Evolutionary conservation across 495 filamentous ascomycete genomes (phyloP).

Genomic region (Hypoxylon fuscum): DNA sequence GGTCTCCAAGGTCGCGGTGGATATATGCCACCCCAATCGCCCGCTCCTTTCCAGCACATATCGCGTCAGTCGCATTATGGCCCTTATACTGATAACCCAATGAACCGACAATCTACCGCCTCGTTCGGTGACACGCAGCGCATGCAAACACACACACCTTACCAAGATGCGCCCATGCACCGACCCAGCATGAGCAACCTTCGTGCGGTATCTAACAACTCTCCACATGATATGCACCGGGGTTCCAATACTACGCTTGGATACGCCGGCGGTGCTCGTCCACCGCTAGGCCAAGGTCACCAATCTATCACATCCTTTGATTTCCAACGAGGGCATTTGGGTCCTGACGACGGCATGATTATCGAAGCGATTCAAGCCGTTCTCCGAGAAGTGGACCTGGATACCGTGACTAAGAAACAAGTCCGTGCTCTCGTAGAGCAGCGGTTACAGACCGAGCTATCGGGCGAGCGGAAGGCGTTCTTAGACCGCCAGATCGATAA

Average conservation of each 20-base stretch:
- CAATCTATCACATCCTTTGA: conserved; percentile 78
- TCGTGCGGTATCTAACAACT: conserved; percentile 46
- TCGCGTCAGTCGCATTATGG: conserved; percentile 51
- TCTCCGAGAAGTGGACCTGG: conserved; percentile 89
- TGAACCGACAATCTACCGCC: conserved; percentile 60
- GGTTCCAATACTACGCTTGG: conserved; percentile 53
- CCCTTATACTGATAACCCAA: conserved; percentile 51
- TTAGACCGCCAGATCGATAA: conserved; percentile 91
- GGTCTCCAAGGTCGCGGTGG: conserved; percentile 76
- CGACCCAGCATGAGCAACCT: conserved; percentile 48
- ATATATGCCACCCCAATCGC: conserved; percentile 84
- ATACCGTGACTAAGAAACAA: conserved; percentile 98
- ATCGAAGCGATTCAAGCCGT: conserved; percentile 83
- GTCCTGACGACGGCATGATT: conserved; percentile 80
- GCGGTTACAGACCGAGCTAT: conserved; percentile 84
- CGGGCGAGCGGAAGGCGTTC: conserved; percentile 82
- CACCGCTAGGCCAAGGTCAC: conserved; percentile 53
- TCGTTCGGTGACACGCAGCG: conserved; percentile 58
- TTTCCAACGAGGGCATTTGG: conserved; percentile 72
- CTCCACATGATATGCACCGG: conserved; percentile 42
- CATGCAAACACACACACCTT: conserved; percentile 56
- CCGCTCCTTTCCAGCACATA: conserved; percentile 69
- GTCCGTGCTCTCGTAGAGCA: conserved; percentile 91
- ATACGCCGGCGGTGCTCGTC: conserved; percentile 49
- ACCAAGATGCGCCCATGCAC: conserved; percentile 57